phyloP scores from a whole-genome alignment of 2,329 filamentous ascomycete genomes.

The Pseudocercospora fijiensis region DNA sequence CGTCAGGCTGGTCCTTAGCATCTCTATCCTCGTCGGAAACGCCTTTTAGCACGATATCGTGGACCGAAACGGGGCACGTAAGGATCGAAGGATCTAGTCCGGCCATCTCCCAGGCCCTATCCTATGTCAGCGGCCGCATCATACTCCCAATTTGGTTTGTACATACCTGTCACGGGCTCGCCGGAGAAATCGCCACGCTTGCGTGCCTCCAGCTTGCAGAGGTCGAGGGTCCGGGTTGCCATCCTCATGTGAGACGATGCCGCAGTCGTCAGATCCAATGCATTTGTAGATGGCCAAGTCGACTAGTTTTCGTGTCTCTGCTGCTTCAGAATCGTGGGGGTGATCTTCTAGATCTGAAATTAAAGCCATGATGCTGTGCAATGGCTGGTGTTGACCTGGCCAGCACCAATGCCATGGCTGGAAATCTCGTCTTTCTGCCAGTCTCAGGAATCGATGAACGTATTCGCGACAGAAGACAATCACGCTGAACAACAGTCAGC shows the following conservation, averaged over 20 bases:
- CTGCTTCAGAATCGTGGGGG: slow-evolving; percentile 24
- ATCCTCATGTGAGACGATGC: slow-evolving; percentile 24
- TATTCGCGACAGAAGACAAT: slow-evolving; percentile 27
- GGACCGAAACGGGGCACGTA: slow-evolving; percentile 23
- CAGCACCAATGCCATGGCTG: slow-evolving; percentile 31
- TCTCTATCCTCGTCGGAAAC: slow-evolving; percentile 23
- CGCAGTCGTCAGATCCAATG: slow-evolving; percentile 25
- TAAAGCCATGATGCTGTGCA: slow-evolving; percentile 31
- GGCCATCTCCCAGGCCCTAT: slow-evolving; percentile 28
- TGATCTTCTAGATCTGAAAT: slow-evolving; percentile 29
- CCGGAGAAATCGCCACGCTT: slow-evolving; percentile 28
- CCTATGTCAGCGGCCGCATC: neutral
- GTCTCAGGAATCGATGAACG: slow-evolving; percentile 26
- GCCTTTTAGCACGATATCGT: slow-evolving; percentile 23
- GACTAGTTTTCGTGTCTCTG: slow-evolving; percentile 25
- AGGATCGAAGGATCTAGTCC: slow-evolving; percentile 27
- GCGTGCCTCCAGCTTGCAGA: slow-evolving; percentile 24
- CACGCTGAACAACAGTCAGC: slow-evolving; percentile 21
- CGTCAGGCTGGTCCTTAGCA: slow-evolving; percentile 19
- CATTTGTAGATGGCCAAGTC: slow-evolving; percentile 29
- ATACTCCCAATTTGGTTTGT: neutral
- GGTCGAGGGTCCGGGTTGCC: slow-evolving; percentile 24
- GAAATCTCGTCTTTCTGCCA: slow-evolving; percentile 26
- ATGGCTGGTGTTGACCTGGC: slow-evolving; percentile 30
- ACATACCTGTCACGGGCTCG: slow-evolving; percentile 24